Base-by-base conservation (phyloP, 1,139 yeast genomes). In the Pichia sp. region DNA sequence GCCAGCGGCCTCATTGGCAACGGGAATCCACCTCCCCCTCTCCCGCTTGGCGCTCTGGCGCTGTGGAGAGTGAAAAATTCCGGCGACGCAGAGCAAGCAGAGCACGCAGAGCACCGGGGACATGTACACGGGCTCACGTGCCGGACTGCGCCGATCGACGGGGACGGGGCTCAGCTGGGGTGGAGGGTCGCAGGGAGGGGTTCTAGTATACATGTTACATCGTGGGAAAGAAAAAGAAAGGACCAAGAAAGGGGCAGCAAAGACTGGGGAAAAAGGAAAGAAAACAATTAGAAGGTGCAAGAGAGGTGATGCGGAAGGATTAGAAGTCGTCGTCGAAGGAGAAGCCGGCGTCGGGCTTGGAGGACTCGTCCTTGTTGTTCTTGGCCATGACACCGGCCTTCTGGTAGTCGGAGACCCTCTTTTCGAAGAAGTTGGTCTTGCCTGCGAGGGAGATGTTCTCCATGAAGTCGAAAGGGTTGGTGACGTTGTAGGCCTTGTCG, bases 381-480 rank as follows among this genome's bases (percentile, higher is more conserved):
- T 68, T 69, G 53, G 86, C 90, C 95, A 93, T 93, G 65, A 93
- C 99, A 75, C 98, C 98, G 52, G 98, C 98, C 78, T 93, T 93
- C 76, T 93, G 97, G 76, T 95, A 95, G 73, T 95, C 99, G 56
- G 96, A 87, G 57, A 93, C 99, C 74, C 98, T 87, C 82, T 93
- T 93, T 79, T 93, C 99, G 69, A 93, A 93, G 82, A 95, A 93
- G 78, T 93, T 93, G 63, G 99, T 91, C 81, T 93, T 93, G 72
- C 99, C 99, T 55, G 96, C 95, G 64, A 93, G 81, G 23, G 98
- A 90, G 66, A 90, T 90, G 76, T 90, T 90, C 75, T 93, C 99
- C 99, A 93, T 93, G 69, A 91, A 93, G 72, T 91, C 98, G 71
- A 93, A 93, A 70, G 99, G 99, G 71, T 93, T 95, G 58, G 87